These are phyloP conservation scores for Colletotrichum sp. DNA, from an alignment of 2,329 filamentous ascomycete species.

Conservation along the genomic window DNA sequence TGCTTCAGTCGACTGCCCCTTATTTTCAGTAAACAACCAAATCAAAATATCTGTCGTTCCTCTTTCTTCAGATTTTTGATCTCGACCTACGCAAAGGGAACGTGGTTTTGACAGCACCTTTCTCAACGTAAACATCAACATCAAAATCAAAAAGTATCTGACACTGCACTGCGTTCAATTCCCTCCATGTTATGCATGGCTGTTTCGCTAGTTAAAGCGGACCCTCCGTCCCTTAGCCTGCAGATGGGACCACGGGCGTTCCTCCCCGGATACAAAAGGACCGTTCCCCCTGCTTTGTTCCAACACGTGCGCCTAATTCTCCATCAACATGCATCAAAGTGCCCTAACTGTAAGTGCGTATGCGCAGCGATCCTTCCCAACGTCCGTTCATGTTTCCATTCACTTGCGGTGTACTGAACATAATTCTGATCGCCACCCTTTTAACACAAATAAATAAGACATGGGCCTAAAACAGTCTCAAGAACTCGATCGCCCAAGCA, in stretches of 20 bases:
- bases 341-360: too few relatives aligned
- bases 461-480: background rate
- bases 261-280: background rate
- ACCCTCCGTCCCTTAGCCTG: background rate
- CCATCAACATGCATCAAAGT: background rate
- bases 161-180: background rate
- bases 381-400: background rate
- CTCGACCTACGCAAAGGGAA: background rate
- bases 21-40: too few relatives aligned
- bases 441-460: background rate
- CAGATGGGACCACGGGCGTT: background rate
- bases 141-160: background rate
- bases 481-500: background rate
- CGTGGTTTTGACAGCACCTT: background rate
- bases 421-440: rapidly evolving
- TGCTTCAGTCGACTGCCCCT: too few relatives aligned
- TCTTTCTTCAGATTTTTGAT: too few relatives aligned
- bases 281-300: background rate
- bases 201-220: background rate
- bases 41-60: too few relatives aligned
- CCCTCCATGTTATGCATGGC: background rate
- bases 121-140: background rate
- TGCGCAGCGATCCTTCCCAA: too few relatives aligned
- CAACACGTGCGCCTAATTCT: background rate
- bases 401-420: background rate